phyloP scores from a whole-genome alignment of 169 alveolate genomes.

The Miamiensis avidus region DNA sequence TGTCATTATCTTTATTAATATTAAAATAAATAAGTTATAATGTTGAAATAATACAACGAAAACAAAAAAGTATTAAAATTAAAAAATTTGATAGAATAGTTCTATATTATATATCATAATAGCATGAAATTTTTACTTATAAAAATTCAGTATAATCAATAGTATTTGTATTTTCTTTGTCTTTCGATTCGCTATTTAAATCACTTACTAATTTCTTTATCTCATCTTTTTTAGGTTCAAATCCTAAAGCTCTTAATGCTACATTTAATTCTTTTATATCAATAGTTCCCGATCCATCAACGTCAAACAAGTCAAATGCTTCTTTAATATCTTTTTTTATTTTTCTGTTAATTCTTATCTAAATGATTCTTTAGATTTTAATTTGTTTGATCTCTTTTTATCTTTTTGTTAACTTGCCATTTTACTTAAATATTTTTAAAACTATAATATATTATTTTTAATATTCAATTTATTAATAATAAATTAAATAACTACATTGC shows the following conservation, averaged over 20 bases:
- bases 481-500: neutral
- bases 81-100: too few relatives aligned
- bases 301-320: constrained; percentile 98
- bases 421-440: too few relatives aligned
- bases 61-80: too few relatives aligned
- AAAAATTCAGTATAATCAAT: constrained; percentile 87
- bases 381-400: neutral
- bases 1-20: constrained; percentile 63
- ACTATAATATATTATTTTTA: neutral
- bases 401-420: too few relatives aligned
- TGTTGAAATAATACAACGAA: too few relatives aligned
- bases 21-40: too few relatives aligned
- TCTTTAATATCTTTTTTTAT: constrained; percentile 94
- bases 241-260: constrained; percentile 89
- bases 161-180: constrained; percentile 78
- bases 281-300: constrained; percentile 91
- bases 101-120: too few relatives aligned
- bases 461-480: too few relatives aligned
- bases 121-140: too few relatives aligned
- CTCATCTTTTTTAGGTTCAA: constrained; percentile 87
- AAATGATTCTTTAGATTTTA: constrained; percentile 58
- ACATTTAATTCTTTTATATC: constrained; percentile 89
- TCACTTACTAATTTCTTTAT: constrained; percentile 74
- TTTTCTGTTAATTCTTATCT: constrained; percentile 84
- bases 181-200: constrained; percentile 57